Conservation (phyloP, 2,329 filamentous ascomycete genomes). For the Akanthomyces uredinophilus region DNA sequence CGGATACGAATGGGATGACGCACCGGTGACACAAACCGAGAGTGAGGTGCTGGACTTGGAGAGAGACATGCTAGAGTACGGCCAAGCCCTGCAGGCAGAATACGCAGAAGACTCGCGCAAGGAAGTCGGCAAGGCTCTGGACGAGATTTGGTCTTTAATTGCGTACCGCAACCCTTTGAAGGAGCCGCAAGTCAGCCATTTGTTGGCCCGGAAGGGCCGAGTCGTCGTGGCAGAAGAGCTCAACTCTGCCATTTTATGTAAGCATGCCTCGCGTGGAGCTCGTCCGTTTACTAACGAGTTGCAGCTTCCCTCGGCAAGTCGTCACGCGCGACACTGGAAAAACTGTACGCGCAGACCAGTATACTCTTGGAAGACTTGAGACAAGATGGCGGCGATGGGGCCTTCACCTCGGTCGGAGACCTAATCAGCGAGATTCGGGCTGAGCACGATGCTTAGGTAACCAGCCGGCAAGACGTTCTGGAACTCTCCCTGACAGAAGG, state of each 20-base stretch:
- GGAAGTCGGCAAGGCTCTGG: constrained; percentile 67
- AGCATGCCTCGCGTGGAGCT: constrained; percentile 29
- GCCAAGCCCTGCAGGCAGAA: constrained; percentile 70
- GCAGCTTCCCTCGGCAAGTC: constrained; percentile 86
- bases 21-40: constrained; percentile 16
- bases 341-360: constrained; percentile 78
- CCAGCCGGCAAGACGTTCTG: background rate
- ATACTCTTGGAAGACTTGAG: constrained; percentile 79
- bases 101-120: constrained; percentile 66
- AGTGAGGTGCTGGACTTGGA: constrained; percentile 47
- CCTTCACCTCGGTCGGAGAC: constrained; percentile 65
- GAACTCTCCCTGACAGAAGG: background rate
- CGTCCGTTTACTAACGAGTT: constrained; percentile 18
- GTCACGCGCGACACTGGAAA: constrained; percentile 78
- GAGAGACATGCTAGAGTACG: constrained; percentile 69
- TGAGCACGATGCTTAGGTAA: constrained; percentile 23
- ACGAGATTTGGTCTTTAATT: constrained; percentile 82
- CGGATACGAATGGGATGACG: constrained; percentile 49
- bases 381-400: constrained; percentile 72
- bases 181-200: constrained; percentile 66
- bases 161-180: constrained; percentile 79
- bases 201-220: constrained; percentile 71
- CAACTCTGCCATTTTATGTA: constrained; percentile 87
- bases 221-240: constrained; percentile 84
- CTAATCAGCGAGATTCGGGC: constrained; percentile 37